Percentiles rank a stretch among this genome's conserved stretches.
Conservation (phyloP, 306 rosid genomes). For the Acacia melanoxylon region DNA sequence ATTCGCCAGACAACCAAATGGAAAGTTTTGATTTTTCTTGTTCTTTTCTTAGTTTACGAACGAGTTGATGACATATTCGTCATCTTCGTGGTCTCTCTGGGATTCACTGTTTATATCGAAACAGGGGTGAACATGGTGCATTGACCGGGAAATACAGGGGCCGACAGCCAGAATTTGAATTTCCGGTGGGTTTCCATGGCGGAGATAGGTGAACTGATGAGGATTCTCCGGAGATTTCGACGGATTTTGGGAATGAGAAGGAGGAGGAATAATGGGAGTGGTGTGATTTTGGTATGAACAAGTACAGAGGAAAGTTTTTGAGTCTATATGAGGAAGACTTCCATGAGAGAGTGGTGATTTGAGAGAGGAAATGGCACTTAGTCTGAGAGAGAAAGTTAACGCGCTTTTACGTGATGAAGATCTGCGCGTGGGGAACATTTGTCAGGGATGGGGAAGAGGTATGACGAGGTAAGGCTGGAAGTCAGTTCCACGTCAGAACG, state of each 20-base stretch:
- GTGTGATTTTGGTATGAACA: constrained; percentile 8
- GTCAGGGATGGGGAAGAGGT: constrained; percentile 15
- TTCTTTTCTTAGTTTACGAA: neutral
- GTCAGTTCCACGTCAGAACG: constrained; percentile 49
- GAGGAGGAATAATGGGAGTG: neutral
- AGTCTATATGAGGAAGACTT: neutral
- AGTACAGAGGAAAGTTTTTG: constrained; percentile 27
- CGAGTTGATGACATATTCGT: constrained; percentile 7
- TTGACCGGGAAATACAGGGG: constrained; percentile 27
- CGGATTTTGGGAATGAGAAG: neutral
- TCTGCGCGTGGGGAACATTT: constrained; percentile 52
- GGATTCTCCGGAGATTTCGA: constrained; percentile 10
- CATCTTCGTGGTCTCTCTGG: constrained; percentile 15
- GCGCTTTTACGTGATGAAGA: constrained; percentile 36
- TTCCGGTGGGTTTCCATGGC: constrained; percentile 60
- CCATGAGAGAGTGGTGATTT: neutral
- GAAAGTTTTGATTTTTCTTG: neutral
- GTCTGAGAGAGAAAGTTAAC: constrained; percentile 25
- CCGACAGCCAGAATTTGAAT: constrained; percentile 46
- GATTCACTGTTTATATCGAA: constrained; percentile 1
- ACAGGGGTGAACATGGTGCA: constrained; percentile 27
- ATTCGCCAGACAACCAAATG: constrained; percentile 24
- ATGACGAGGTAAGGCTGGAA: constrained; percentile 21
- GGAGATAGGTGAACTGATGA: constrained; percentile 40
- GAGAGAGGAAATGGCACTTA: constrained; percentile 27